These are phyloP conservation scores for Albatrellus ellisii DNA, from an alignment of 768 basidiomycete species.

Conservation along the genomic window DNA sequence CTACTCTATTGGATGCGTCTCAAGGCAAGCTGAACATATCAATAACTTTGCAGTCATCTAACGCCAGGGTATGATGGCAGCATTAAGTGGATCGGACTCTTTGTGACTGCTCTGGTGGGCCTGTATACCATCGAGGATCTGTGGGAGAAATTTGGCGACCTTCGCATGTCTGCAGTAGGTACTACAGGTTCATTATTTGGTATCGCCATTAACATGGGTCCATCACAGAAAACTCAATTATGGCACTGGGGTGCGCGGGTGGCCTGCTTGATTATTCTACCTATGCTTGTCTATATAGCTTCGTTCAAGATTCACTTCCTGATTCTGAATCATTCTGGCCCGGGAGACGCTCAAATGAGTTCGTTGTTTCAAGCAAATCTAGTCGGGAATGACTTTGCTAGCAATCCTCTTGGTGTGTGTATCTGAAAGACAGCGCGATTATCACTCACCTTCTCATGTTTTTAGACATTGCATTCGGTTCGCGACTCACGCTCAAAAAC, in stretches of 20 bases:
- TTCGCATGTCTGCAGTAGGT: constrained; percentile 80
- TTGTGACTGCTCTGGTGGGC: constrained; percentile 90
- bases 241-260: constrained; percentile 87
- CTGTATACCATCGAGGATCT: constrained; percentile 95
- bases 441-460: not conserved
- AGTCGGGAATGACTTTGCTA: constrained; percentile 84
- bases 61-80: constrained; percentile 27
- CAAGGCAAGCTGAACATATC: constrained; percentile 68
- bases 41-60: too few relatives aligned
- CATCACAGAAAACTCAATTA: constrained; percentile 80
- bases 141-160: constrained; percentile 97
- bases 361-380: constrained; percentile 97
- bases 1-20: constrained; percentile 90
- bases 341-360: constrained; percentile 98
- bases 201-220: too few relatives aligned
- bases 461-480: constrained; percentile 79
- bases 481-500: constrained; percentile 87
- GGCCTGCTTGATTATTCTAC: constrained; percentile 75
- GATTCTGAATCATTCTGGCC: constrained; percentile 85
- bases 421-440: not conserved
- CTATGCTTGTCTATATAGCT: constrained; percentile 84
- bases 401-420: constrained; percentile 69
- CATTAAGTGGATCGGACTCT: constrained; percentile 93
- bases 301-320: constrained; percentile 97
- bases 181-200: not conserved